Percentiles rank a stretch among this genome's conserved stretches.
phyloP scores from a whole-genome alignment of 2,329 filamentous ascomycete genomes.

The Nemania sp. region DNA sequence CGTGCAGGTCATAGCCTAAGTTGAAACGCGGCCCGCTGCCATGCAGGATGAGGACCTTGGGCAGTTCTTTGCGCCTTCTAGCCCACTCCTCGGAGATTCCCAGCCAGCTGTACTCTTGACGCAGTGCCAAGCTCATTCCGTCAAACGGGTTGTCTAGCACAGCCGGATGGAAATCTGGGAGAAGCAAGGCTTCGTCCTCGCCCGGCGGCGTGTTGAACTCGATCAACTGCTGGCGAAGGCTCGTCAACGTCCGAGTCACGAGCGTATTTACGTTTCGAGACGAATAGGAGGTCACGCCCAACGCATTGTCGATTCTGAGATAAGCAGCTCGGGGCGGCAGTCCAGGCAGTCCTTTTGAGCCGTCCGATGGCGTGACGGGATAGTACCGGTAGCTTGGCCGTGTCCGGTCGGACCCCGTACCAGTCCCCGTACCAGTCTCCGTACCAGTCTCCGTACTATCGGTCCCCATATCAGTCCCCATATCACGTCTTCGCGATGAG shows the following conservation, averaged over 20 bases:
- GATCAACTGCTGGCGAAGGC: conserved; percentile 34
- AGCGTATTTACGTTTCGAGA: conserved; percentile 36
- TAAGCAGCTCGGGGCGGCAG: conserved; percentile 36
- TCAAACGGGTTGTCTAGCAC: background rate
- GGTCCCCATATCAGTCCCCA: too few species aligned
- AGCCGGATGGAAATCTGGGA: conserved; percentile 35
- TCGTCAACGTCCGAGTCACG: conserved; percentile 29
- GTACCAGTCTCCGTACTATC: too few species aligned
- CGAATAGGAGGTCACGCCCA: too few species aligned
- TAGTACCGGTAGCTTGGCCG: background rate
- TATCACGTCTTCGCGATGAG: too few species aligned
- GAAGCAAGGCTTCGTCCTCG: conserved; percentile 29
- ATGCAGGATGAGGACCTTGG: conserved; percentile 41
- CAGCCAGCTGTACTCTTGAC: conserved; percentile 32
- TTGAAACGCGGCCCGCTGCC: conserved; percentile 37
- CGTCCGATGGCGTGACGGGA: too few species aligned
- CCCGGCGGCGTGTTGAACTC: conserved; percentile 30
- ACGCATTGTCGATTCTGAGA: conserved; percentile 32
- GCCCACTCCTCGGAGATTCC: conserved; percentile 32
- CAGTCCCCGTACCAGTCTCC: too few species aligned
- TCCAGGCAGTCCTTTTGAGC: too few species aligned
- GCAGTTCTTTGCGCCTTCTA: conserved; percentile 28
- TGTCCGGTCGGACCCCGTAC: too few species aligned
- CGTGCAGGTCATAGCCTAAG: conserved; percentile 40
- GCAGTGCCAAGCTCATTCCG: background rate